Conservation (phyloP, 2,329 filamentous ascomycete genomes). For the Coniochaeta sp. region DNA sequence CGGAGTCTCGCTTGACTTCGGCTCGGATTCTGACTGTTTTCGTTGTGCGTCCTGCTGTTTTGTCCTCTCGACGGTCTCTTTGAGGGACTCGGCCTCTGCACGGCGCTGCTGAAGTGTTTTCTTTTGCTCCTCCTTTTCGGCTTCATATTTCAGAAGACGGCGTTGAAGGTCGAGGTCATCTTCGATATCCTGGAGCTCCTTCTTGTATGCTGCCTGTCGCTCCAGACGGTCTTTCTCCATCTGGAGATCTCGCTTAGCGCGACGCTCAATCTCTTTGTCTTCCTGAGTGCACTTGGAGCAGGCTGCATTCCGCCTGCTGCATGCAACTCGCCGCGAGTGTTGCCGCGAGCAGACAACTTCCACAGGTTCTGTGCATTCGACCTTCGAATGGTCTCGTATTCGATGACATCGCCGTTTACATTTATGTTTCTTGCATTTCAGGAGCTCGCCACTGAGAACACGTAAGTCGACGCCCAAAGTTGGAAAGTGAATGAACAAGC, state of each 20-base stretch:
- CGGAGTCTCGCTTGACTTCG: neutral
- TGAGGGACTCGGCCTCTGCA: constrained; percentile 35
- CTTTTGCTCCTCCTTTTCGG: constrained; percentile 35
- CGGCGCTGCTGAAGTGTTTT: constrained; percentile 35
- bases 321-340: constrained; percentile 41
- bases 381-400: constrained; percentile 46
- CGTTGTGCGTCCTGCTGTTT: constrained; percentile 9
- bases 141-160: constrained; percentile 30
- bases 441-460: constrained; percentile 30
- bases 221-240: constrained; percentile 40
- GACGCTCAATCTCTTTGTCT: constrained; percentile 32
- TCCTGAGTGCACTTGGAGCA: constrained; percentile 48
- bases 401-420: constrained; percentile 58
- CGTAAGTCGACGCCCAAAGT: neutral
- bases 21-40: constrained; percentile 5
- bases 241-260: constrained; percentile 35
- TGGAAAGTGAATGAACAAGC: neutral
- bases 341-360: constrained; percentile 39
- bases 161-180: constrained; percentile 45
- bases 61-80: constrained; percentile 17
- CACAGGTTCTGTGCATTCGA: constrained; percentile 25
- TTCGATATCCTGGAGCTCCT: constrained; percentile 37
- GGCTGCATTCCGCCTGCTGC: constrained; percentile 26
- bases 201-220: constrained; percentile 34
- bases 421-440: constrained; percentile 51